These are phyloP conservation scores for Halophytophthora polymorphica DNA, from an alignment of 352 stramenopile genomes.

Conservation along the genomic window DNA sequence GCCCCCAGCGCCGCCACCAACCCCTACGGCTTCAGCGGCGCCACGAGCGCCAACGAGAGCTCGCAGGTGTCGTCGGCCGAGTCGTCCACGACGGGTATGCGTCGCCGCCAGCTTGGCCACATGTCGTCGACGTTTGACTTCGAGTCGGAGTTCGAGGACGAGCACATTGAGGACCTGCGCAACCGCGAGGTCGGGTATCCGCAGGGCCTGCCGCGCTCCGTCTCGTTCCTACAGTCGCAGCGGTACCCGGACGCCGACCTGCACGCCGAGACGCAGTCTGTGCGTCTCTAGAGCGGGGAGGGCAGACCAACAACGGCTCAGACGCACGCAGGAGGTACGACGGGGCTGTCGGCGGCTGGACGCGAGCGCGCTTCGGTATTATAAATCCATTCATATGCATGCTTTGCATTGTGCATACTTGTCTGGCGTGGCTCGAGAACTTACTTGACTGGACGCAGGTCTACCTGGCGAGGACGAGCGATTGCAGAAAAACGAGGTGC, in stretches of 20 bases:
- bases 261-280: slow-evolving; percentile 56
- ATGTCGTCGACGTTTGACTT: slow-evolving; percentile 55
- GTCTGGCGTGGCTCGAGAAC: no score
- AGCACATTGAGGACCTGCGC: slow-evolving; percentile 37
- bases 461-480: no score
- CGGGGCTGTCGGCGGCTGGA: no score
- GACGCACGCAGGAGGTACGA: no score
- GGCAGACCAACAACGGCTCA: no score
- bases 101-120: slow-evolving; percentile 13
- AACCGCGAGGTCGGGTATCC: slow-evolving; percentile 52
- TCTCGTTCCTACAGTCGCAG: slow-evolving; percentile 72
- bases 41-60: slow-evolving; percentile 23
- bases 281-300: slow-evolving; percentile 27
- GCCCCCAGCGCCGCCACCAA: slow-evolving; percentile 10
- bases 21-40: slow-evolving; percentile 27
- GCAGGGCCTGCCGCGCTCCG: slow-evolving; percentile 48
- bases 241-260: slow-evolving; percentile 69
- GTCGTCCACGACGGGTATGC: slow-evolving; percentile 11
- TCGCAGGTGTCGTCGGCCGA: slow-evolving; percentile 21
- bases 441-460: no score
- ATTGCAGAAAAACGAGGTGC: no score
- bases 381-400: not conserved
- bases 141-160: slow-evolving; percentile 49
- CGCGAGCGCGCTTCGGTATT: not conserved
- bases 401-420: not conserved